A percentile compares a stretch with the other conserved stretches of the same genome.
These are phyloP conservation scores for Cystoisospora suis DNA, from an alignment of 169 alveolate genomes.

Conservation along the genomic window DNA sequence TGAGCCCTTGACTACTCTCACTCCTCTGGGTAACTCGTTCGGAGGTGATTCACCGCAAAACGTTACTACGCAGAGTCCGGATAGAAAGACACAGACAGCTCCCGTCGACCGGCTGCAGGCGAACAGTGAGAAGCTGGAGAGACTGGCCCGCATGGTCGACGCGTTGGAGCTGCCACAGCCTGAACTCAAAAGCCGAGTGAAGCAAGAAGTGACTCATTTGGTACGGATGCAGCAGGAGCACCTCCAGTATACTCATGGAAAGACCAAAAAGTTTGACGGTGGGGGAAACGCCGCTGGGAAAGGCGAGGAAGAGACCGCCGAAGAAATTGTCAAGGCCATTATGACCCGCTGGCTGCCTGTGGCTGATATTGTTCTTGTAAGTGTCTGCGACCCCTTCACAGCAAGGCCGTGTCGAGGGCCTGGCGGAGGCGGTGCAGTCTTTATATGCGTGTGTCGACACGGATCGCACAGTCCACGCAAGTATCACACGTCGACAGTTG, in stretches of 20 bases:
- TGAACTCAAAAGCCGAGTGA: not conserved
- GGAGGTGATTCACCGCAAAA: not conserved
- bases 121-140: not conserved
- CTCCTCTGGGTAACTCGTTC: no score
- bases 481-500: no score
- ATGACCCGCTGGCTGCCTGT: conserved; percentile 97
- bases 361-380: conserved; percentile 87
- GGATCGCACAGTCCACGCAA: no score
- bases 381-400: no score
- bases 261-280: no score
- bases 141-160: not conserved
- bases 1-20: no score
- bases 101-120: not conserved
- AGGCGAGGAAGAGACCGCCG: conserved; percentile 89
- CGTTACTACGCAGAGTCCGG: not conserved
- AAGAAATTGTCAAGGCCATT: conserved; percentile 90
- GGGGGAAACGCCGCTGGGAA: conserved; percentile 84
- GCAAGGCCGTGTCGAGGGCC: no score
- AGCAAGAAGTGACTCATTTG: not conserved
- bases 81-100: not conserved
- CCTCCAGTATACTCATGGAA: no score
- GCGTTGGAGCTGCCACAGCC: not conserved
- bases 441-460: no score
- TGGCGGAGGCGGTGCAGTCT: no score
- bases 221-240: not conserved